Percentiles rank a stretch among this genome's conserved stretches.
Conservation (phyloP, 108 stramenopile species). For the Skeletonema tropicum region DNA sequence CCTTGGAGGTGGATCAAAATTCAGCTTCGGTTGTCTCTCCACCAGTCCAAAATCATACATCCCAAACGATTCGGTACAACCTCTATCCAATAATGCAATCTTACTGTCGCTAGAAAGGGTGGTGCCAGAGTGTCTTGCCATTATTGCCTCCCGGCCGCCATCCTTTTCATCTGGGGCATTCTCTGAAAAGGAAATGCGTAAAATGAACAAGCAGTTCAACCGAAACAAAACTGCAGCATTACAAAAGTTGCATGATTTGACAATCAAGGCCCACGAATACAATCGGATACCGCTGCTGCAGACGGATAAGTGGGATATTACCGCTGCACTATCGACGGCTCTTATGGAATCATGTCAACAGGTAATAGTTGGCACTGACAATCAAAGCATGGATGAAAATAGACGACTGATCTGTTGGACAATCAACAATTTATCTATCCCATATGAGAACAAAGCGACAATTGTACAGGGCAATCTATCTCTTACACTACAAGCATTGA, state of each 20-base stretch:
- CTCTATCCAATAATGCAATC: neutral
- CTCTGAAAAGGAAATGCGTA: conserved; percentile 6
- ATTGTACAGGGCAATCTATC: conserved; percentile 86
- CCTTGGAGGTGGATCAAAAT: neutral
- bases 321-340: conserved; percentile 22
- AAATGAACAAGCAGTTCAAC: conserved; percentile 4
- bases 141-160: conserved; percentile 16
- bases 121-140: conserved; percentile 27
- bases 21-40: conserved; percentile 11
- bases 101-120: conserved; percentile 1
- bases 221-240: conserved; percentile 14
- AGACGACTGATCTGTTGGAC: conserved; percentile 55
- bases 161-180: neutral
- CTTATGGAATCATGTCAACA: conserved; percentile 11
- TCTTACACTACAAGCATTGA: conserved; percentile 82
- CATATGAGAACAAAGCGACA: conserved; percentile 91
- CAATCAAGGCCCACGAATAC: conserved; percentile 30
- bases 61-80: conserved; percentile 18
- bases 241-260: conserved; percentile 39
- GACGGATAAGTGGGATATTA: conserved; percentile 30
- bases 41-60: conserved; percentile 10
- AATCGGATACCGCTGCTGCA: conserved; percentile 45
- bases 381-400: conserved; percentile 27
- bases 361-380: neutral
- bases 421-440: conserved; percentile 90